Evolutionary conservation across 163 green algal species (phyloP).

Genomic region (Coccomyxa subellipsoidea): DNA sequence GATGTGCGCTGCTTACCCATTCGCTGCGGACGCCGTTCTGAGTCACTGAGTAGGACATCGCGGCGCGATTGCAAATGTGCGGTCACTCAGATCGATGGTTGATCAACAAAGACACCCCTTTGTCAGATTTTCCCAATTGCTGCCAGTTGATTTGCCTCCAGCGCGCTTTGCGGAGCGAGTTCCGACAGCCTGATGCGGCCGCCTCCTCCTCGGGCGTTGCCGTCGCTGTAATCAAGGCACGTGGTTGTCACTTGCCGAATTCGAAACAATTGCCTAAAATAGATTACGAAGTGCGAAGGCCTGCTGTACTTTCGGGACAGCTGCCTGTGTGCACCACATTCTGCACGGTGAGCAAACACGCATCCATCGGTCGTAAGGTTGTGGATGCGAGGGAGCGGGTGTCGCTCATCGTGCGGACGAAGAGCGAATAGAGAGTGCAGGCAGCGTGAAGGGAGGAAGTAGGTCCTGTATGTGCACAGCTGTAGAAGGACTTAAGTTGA

Average conservation of each 20-base stretch:
- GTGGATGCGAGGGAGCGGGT: too few species aligned
- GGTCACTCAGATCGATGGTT: background rate
- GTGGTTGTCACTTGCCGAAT: too few species aligned
- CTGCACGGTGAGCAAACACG: too few species aligned
- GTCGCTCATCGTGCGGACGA: too few species aligned
- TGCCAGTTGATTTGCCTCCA: too few species aligned
- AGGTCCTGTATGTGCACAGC: background rate
- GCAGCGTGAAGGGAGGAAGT: too few species aligned
- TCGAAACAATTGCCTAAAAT: too few species aligned
- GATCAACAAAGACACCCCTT: background rate
- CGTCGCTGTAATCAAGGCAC: too few species aligned
- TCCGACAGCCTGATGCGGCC: background rate
- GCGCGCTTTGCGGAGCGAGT: too few species aligned
- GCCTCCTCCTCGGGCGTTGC: background rate
- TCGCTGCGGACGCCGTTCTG: background rate
- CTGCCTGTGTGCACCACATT: background rate
- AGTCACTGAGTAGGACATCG: background rate
- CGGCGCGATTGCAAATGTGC: background rate
- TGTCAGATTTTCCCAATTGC: background rate
- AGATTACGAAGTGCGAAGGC: too few species aligned
- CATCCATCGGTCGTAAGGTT: too few species aligned
- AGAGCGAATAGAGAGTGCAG: too few species aligned
- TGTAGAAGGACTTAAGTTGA: background rate
- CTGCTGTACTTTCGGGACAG: background rate
- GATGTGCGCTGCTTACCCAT: background rate